Conservation (phyloP, 176 grass and related monocot genomes). For the maize (Zea mays) region Zm-B73-REFERENCE-NAM-5.0 NC_050102.1:63334501-63335000, state of each 20-base stretch:
- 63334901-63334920: neutral
- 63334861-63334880: neutral
- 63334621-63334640: neutral
- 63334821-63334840: neutral
- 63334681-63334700: neutral
- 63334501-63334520: neutral
- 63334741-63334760: neutral
- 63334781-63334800: neutral
- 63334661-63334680: neutral
- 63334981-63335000: neutral
- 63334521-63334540: neutral
- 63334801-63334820: neutral
- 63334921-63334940: neutral
- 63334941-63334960: neutral
- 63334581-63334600: no score
- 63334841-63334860: neutral
- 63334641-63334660: neutral
- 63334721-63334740: neutral
- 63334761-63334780: neutral
- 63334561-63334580: neutral
- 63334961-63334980: neutral
- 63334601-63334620: neutral
- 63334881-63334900: slow-evolving; percentile 2
- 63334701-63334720: neutral
- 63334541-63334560: neutral